Evolutionary conservation across 768 basidiomycete genomes (phyloP).

Genomic region (Tubosaeta sp.): DNA sequence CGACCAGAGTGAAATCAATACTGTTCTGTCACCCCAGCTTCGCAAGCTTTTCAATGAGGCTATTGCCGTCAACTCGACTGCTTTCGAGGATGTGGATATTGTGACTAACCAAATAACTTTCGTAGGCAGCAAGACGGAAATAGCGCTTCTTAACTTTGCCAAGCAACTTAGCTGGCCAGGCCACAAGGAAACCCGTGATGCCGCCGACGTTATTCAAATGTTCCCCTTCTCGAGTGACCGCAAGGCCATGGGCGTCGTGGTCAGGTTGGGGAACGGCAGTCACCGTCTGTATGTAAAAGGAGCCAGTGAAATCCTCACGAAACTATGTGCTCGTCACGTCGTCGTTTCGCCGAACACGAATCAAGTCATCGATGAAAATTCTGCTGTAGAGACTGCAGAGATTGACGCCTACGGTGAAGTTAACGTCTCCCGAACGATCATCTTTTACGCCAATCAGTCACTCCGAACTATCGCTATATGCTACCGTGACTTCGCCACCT

Average conservation of each 20-base stretch:
- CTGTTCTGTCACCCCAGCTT: constrained; percentile 56
- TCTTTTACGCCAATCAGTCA: constrained; percentile 96
- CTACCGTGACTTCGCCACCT: constrained; percentile 79
- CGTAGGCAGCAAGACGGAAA: constrained; percentile 94
- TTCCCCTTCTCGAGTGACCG: constrained; percentile 91
- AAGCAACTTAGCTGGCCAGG: constrained; percentile 74
- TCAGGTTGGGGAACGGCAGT: constrained; percentile 47
- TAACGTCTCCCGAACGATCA: constrained; percentile 90
- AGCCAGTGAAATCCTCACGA: constrained; percentile 88
- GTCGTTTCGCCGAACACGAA: constrained; percentile 44
- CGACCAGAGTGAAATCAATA: constrained; percentile 69
- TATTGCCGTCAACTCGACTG: constrained; percentile 90
- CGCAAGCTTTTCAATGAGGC: constrained; percentile 73
- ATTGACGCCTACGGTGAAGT: constrained; percentile 68
- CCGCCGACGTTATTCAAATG: constrained; percentile 68
- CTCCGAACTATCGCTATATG: constrained; percentile 93
- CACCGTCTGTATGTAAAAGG: constrained; percentile 86
- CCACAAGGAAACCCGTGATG: constrained; percentile 64
- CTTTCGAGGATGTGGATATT: constrained; percentile 78
- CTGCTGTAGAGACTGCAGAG: constrained; percentile 47
- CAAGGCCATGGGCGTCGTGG: constrained; percentile 92
- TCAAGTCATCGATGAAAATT: constrained; percentile 16
- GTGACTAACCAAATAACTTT: constrained; percentile 60
- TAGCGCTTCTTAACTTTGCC: constrained; percentile 81
- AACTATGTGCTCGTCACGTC: constrained; percentile 69